phyloP scores from a whole-genome alignment of 2,329 filamentous ascomycete species.

The Cytospora schulzeri region DNA sequence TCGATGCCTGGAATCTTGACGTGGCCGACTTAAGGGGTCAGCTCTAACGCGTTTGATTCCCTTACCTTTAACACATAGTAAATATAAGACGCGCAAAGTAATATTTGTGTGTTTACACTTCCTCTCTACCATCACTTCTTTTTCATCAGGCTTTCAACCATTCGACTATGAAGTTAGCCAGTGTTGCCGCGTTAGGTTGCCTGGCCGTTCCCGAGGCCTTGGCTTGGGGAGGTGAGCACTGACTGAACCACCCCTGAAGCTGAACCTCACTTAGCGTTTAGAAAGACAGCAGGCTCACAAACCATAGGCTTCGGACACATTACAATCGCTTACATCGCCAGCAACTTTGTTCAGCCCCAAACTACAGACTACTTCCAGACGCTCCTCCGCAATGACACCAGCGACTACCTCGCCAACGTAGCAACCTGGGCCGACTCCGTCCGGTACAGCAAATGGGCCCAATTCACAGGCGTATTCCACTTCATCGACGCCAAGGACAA shows the following conservation, averaged over 20 bases:
- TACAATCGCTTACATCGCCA: constrained; percentile 65
- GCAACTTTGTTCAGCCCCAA: constrained; percentile 58
- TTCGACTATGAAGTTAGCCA: constrained; percentile 35
- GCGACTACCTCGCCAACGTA: constrained; percentile 62
- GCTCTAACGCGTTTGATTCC: too few species aligned
- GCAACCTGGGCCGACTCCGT: constrained; percentile 70
- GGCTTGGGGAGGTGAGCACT: constrained; percentile 47
- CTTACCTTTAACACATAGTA: too few species aligned
- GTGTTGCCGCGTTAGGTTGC: constrained; percentile 35
- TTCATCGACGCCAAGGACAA: constrained; percentile 70
- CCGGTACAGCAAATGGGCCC: constrained; percentile 64
- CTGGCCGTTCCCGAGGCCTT: constrained; percentile 38
- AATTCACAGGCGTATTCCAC: constrained; percentile 65
- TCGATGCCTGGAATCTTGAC: neutral
- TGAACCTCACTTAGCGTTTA: neutral
- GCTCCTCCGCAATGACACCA: constrained; percentile 56
- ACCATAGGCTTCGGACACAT: constrained; percentile 65
- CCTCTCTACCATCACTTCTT: neutral
- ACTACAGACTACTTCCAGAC: constrained; percentile 60
- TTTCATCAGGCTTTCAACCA: neutral
- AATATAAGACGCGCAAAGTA: neutral
- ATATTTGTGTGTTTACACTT: neutral
- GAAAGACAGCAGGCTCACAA: constrained; percentile 1
- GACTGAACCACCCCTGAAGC: neutral
- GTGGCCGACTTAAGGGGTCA: constrained; percentile 5